Conservation (phyloP, 192 early-diverging fungal species). For the Glomus cerebriforme region DNA sequence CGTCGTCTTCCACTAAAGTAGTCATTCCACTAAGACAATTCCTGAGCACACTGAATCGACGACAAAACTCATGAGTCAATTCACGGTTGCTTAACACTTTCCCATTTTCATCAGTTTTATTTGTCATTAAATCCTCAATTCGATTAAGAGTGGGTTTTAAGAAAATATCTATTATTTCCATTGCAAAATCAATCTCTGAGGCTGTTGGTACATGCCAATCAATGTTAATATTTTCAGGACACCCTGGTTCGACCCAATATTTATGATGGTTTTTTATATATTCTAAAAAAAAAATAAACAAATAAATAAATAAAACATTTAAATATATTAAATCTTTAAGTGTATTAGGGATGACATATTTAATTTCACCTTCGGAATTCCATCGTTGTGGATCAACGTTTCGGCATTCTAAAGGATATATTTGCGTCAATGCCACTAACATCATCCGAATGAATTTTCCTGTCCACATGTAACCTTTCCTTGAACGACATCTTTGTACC, state of each 20-base stretch:
- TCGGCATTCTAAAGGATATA: conserved; percentile 62
- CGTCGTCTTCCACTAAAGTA: conserved; percentile 57
- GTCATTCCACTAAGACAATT: conserved; percentile 58
- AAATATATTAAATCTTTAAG: background rate
- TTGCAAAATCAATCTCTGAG: conserved; percentile 67
- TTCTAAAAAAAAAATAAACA: conserved; percentile 35
- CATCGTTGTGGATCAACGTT: conserved; percentile 54
- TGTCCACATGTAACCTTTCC: conserved; percentile 71
- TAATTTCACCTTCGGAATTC: conserved; percentile 52
- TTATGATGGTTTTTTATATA: conserved; percentile 69
- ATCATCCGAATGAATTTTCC: conserved; percentile 58
- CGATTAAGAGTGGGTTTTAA: conserved; percentile 45
- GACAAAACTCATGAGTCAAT: conserved; percentile 55
- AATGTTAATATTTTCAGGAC: conserved; percentile 57
- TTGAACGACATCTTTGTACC: conserved; percentile 56
- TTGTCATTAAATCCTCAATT: conserved; percentile 47
- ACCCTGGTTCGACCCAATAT: conserved; percentile 72
- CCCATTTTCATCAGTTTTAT: conserved; percentile 35
- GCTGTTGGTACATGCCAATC: conserved; percentile 79
- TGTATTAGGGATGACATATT: background rate
- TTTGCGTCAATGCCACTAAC: conserved; percentile 48
- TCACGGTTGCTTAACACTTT: conserved; percentile 39
- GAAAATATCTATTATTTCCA: conserved; percentile 62
- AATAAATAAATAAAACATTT: background rate
- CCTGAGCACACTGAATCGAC: conserved; percentile 49